Conservation (phyloP, 331 rosid genomes). For the Dryas integrifolia region DNA sequence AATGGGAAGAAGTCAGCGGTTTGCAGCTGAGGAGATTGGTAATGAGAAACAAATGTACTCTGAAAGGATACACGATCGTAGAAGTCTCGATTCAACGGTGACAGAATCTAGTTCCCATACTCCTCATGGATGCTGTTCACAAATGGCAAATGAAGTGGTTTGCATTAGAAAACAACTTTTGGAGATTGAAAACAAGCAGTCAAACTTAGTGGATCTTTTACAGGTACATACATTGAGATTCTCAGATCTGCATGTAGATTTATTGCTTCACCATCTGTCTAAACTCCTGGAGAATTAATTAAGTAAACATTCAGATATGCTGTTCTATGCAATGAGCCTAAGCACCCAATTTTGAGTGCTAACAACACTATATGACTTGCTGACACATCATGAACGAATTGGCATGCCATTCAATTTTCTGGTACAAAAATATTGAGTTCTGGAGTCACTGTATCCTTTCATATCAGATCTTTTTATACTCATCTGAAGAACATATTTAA, state of each 20-base stretch:
- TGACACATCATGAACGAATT: neutral
- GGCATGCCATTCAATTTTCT: neutral
- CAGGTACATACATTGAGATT: conserved; percentile 49
- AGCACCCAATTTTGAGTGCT: neutral
- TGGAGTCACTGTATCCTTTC: too few species aligned
- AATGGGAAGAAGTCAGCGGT: conserved; percentile 41
- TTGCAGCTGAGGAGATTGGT: conserved; percentile 37
- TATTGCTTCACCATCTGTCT: neutral
- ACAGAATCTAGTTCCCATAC: conserved; percentile 53
- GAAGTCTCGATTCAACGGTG: conserved; percentile 62
- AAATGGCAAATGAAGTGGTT: conserved; percentile 58
- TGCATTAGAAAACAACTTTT: conserved; percentile 68
- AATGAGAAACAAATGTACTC: conserved; percentile 44
- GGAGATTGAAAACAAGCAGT: conserved; percentile 73
- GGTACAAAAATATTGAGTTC: neutral
- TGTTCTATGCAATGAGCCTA: neutral
- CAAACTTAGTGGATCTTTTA: conserved; percentile 62
- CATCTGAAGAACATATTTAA: too few species aligned
- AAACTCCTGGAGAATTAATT: neutral
- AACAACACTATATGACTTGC: neutral
- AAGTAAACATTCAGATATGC: neutral
- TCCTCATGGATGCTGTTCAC: conserved; percentile 54
- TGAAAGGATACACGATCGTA: conserved; percentile 47
- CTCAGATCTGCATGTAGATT: neutral
- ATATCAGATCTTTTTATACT: too few species aligned